Evolutionary conservation across 177 flowering plant genomes (phyloP).

Genomic region (Vitis hybrid): DNA sequence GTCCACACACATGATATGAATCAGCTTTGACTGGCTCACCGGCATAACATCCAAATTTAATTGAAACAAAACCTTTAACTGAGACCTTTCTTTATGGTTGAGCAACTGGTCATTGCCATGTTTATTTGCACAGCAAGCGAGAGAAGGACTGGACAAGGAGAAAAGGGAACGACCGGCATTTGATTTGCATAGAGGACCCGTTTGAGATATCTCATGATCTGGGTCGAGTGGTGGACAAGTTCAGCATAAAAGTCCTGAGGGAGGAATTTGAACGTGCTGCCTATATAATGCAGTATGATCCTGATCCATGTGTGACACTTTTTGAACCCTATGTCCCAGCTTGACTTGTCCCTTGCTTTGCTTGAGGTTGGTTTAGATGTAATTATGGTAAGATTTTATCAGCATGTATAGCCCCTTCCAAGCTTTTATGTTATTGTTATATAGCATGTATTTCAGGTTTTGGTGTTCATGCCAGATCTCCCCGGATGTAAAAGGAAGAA

Average conservation of each 20-base stretch:
- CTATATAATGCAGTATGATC: slow-evolving; percentile 68
- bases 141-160: slow-evolving; percentile 95
- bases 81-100: background rate
- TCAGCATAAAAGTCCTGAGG: slow-evolving; percentile 71
- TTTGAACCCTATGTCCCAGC: slow-evolving; percentile 72
- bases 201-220: slow-evolving; percentile 87
- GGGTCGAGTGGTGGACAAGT: slow-evolving; percentile 91
- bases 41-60: background rate
- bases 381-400: background rate
- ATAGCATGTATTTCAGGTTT: no score
- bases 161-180: slow-evolving; percentile 90
- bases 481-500: no score
- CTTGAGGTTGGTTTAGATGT: background rate
- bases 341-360: background rate
- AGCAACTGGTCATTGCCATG: background rate
- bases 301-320: slow-evolving; percentile 68
- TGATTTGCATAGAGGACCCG: slow-evolving; percentile 99
- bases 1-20: no score
- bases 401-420: background rate
- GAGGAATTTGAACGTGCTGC: slow-evolving; percentile 98
- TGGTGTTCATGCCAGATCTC: no score
- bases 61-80: background rate
- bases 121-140: slow-evolving; percentile 56
- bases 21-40: no score
- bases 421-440: background rate